Percentiles rank a stretch among this genome's conserved stretches.
Conservation (phyloP, 345 rosid genomes). For the Triadica sebifera region DNA sequence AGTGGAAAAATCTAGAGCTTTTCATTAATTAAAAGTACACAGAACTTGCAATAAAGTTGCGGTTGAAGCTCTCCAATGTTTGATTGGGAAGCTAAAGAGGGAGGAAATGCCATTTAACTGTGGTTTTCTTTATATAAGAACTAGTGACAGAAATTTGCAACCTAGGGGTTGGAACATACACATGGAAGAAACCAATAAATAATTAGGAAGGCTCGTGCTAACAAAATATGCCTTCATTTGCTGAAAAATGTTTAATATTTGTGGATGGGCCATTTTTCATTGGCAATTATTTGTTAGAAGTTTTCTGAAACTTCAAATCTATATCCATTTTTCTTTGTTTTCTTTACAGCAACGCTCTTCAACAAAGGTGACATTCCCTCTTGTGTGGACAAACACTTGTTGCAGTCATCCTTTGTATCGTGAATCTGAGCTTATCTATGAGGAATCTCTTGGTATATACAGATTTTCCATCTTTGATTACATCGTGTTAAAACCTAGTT, state of each 20-base stretch:
- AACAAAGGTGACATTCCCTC: conserved; percentile 94
- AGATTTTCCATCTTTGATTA: not conserved
- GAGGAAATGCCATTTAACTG: not conserved
- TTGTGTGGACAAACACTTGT: conserved; percentile 98
- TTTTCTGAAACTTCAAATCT: not conserved
- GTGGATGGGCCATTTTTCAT: not conserved
- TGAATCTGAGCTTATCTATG: conserved; percentile 78
- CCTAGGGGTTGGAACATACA: not conserved
- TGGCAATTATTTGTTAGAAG: not conserved
- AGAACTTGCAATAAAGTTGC: not conserved
- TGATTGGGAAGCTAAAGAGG: not conserved
- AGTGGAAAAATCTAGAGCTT: not conserved
- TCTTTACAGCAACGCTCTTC: conserved; percentile 81
- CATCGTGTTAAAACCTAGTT: not conserved
- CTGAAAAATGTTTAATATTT: not conserved
- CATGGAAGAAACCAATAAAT: not conserved
- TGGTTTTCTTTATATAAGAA: not conserved
- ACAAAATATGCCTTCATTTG: not conserved
- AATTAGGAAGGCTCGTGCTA: not conserved
- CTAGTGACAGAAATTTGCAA: not conserved
- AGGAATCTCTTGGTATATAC: conserved; percentile 63
- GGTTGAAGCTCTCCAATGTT: not conserved
- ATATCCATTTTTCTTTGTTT: not conserved
- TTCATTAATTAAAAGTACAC: not conserved
- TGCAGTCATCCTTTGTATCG: conserved; percentile 96